Evolutionary conservation across 805 yeast species (phyloP), one percentile per base, ranked within the genome.

Genomic region (Candida ficus): DNA sequence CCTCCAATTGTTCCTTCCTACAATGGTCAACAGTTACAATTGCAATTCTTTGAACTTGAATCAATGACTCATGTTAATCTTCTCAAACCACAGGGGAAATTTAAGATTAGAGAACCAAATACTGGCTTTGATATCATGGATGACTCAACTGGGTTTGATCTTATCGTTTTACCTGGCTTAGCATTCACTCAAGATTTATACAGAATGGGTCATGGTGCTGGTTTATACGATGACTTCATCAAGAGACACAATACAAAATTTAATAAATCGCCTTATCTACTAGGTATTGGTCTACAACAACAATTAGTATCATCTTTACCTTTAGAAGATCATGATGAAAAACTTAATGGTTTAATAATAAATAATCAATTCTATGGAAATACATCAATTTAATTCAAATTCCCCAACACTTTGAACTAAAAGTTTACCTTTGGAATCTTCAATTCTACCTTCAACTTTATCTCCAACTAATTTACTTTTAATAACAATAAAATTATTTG

Each of bases 141-240:
- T 9, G 46, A 36, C 7, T 3, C 35, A 4, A 54, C 47, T 4
- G 78, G 76, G 0, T 61, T 91, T 18, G 97, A 91, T 50, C 52
- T 91, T 9, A 64, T 91, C 7, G 61, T 91, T 7, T 68, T 91
- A 0, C 98, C 98, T 0, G 97, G 95, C 0, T 81, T 91, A 2
- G 96, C 86, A 1, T 90, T 86, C 59, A 73, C 85, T 1, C 48
- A 28, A 11, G 47, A 56, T 11, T 52, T 56, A 6, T 37, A 48
- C 19, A 59, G 99, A 39, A 57, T 91, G 39, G 99, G 99, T 1
- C 95, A 88, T 57, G 99, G 99, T 1, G 91, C 81, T 5, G 99
- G 97, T 0, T 89, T 76, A 59, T 91, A 93, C 58, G 99, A 91
- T 58, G 87, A 82, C 51, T 84, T 69, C 52, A 70, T 84, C 31